phyloP scores from a whole-genome alignment of 2,329 filamentous ascomycete species.

The Beauveria medogensis region DNA sequence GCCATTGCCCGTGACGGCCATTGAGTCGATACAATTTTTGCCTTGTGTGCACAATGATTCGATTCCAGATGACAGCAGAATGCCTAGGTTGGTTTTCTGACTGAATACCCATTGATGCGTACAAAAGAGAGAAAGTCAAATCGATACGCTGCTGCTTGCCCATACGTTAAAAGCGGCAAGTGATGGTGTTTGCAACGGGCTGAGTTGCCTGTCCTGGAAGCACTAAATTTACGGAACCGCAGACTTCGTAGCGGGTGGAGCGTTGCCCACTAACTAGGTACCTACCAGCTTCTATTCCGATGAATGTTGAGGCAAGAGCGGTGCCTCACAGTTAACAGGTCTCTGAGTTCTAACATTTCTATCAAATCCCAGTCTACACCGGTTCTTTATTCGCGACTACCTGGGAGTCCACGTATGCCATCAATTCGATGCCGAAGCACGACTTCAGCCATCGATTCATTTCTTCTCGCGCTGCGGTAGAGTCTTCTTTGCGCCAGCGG shows the following conservation, averaged over 20 bases:
- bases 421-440: neutral
- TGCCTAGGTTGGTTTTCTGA: neutral
- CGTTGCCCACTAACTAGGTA: too few relatives aligned
- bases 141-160: neutral
- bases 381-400: too few relatives aligned
- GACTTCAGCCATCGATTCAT: neutral
- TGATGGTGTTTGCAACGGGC: neutral
- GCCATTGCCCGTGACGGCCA: neutral
- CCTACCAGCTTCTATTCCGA: neutral
- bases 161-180: neutral
- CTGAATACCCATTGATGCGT: neutral
- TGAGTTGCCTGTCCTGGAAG: too few relatives aligned
- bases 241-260: too few relatives aligned
- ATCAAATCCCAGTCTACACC: too few relatives aligned
- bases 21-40: neutral
- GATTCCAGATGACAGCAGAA: neutral
- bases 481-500: slow-evolving; percentile 25
- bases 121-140: neutral
- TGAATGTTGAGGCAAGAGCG: neutral
- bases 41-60: neutral
- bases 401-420: too few relatives aligned
- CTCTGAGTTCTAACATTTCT: neutral
- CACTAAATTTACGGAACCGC: too few relatives aligned
- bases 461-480: slow-evolving; percentile 23
- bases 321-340: neutral